Conservation (phyloP, 2,329 filamentous ascomycete genomes). For the Claviceps monticola region DNA sequence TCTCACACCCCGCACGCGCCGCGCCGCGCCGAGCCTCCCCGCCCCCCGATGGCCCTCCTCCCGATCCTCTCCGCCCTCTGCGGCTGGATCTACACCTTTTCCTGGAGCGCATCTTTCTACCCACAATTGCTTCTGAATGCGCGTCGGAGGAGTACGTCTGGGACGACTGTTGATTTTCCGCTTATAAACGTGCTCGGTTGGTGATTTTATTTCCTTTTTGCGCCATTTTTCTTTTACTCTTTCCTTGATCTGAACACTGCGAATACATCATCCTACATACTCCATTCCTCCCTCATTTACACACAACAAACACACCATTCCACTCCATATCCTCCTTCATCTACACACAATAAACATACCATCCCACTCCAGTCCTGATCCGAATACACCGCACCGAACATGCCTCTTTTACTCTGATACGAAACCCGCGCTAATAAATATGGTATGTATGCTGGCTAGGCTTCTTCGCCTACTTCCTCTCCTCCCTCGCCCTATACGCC, state of each 20-base stretch:
- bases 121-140: conserved; percentile 77
- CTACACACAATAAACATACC: too few species aligned
- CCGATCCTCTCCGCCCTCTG: conserved; percentile 41
- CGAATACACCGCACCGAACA: too few species aligned
- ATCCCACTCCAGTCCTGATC: too few species aligned
- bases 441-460: conserved; percentile 42
- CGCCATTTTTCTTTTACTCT: too few species aligned
- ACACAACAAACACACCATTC: too few species aligned
- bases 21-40: neutral
- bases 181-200: conserved; percentile 52
- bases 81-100: conserved; percentile 62
- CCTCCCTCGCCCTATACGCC: conserved; percentile 63
- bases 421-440: neutral
- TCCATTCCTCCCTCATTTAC: too few species aligned
- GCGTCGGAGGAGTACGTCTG: conserved; percentile 60
- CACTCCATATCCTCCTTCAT: too few species aligned
- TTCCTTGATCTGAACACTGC: too few species aligned
- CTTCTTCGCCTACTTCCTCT: conserved; percentile 63
- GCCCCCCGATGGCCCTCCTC: conserved; percentile 25
- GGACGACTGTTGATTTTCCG: conserved; percentile 80
- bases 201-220: conserved; percentile 4
- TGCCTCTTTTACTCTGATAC: too few species aligned
- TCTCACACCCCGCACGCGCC: neutral
- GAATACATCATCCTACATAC: too few species aligned
- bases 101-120: conserved; percentile 86